Percentiles rank a stretch among this genome's conserved stretches.
Conservation (phyloP, 108 stramenopile species). For the Nannochloropsis granulata region DNA sequence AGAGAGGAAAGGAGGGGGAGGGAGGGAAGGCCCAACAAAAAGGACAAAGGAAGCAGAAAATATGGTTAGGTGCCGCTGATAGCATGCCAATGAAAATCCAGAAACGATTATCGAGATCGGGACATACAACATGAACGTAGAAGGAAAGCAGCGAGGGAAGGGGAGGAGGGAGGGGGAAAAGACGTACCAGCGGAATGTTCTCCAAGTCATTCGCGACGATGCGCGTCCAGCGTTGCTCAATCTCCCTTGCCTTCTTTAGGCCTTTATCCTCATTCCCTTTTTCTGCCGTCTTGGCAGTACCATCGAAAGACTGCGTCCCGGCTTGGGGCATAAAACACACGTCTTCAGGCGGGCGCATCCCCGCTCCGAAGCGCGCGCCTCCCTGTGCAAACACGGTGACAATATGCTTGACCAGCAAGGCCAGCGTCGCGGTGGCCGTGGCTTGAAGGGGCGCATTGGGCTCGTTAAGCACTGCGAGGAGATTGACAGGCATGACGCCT, state of each 20-base stretch:
- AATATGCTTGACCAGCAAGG: background rate
- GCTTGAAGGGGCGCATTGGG: background rate
- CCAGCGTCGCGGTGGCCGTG: background rate
- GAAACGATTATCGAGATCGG: too few species aligned
- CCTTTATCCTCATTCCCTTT: background rate
- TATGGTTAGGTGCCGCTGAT: too few species aligned
- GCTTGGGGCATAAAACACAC: background rate
- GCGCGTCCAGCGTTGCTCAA: background rate
- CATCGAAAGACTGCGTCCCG: background rate
- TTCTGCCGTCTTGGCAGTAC: background rate
- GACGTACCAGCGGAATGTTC: background rate
- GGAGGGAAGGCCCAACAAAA: too few species aligned
- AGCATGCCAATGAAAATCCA: too few species aligned
- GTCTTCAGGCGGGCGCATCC: background rate
- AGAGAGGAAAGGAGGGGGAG: too few species aligned
- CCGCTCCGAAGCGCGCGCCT: background rate
- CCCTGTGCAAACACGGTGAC: background rate
- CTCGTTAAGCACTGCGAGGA: background rate
- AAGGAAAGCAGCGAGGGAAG: background rate
- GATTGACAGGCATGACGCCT: background rate
- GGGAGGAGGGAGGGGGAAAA: background rate
- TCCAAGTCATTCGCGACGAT: background rate
- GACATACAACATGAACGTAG: too few species aligned
- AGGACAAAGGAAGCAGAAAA: too few species aligned
- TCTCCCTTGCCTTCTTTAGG: background rate